Percentiles rank a stretch among this genome's conserved stretches.
Evolutionary conservation across 1,284 basidiomycete genomes (phyloP).

Genomic region (Baeospora myosura): DNA sequence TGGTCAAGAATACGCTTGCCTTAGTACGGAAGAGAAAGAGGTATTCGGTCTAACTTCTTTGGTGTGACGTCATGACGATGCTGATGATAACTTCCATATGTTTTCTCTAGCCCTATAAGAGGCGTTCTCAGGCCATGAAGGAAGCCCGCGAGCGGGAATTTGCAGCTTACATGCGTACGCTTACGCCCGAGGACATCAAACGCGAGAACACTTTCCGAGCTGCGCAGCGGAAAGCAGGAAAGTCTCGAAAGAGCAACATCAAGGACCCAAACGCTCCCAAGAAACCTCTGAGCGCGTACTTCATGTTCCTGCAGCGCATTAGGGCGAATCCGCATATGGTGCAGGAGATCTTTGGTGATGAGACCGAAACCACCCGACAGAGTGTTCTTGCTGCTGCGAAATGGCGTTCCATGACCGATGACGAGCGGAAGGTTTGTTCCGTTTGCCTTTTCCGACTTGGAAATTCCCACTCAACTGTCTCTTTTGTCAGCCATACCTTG

Average conservation of each 20-base stretch:
- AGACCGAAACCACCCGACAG: constrained; percentile 91
- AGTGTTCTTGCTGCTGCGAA: constrained; percentile 88
- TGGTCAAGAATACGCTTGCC: constrained; percentile 80
- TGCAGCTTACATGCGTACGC: constrained; percentile 77
- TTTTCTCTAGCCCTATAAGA: constrained; percentile 65
- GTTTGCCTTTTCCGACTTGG: constrained; percentile 6
- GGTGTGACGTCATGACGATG: constrained; percentile 23
- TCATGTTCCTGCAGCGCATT: constrained; percentile 89
- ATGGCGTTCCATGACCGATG: constrained; percentile 88
- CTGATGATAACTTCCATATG: too few relatives aligned
- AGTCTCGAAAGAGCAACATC: constrained; percentile 89
- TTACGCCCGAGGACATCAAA: constrained; percentile 93
- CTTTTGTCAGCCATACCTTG: constrained; percentile 69
- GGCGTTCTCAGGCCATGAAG: constrained; percentile 77
- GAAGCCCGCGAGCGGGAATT: constrained; percentile 79
- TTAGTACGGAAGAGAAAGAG: constrained; percentile 78
- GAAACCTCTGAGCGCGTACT: constrained; percentile 92
- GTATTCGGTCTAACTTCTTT: constrained; percentile 33
- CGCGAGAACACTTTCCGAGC: constrained; percentile 88
- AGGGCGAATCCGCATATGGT: constrained; percentile 68
- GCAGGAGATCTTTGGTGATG: constrained; percentile 81
- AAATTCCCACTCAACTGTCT: constrained; percentile 12
- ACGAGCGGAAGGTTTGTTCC: constrained; percentile 74
- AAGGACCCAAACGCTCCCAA: constrained; percentile 96
- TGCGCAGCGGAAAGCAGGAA: constrained; percentile 89